Evolutionary conservation across 495 filamentous ascomycete species (phyloP).

Genomic region (Copromyces sp.): DNA sequence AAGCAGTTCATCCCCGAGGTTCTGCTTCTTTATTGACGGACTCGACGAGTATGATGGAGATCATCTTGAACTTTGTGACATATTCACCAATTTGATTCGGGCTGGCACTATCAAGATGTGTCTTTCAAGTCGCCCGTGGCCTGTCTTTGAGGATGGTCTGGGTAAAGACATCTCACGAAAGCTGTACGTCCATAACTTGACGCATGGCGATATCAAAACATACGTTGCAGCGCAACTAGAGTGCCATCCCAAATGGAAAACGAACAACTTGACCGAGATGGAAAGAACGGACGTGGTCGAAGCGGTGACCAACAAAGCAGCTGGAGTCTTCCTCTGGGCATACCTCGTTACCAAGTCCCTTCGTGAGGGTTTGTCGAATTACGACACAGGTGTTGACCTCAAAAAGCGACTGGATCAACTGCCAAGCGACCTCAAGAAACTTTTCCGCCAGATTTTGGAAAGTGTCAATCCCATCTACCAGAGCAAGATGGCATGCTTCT

Average conservation of each 20-base stretch:
- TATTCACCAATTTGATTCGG: neutral
- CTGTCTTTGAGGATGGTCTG: constrained; percentile 33
- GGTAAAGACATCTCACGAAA: neutral
- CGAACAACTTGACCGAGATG: neutral
- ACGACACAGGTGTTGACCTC: constrained; percentile 14
- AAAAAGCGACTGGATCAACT: neutral
- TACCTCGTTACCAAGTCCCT: constrained; percentile 16
- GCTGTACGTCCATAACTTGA: constrained; percentile 18
- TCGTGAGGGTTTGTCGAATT: constrained; percentile 11
- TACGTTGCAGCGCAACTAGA: constrained; percentile 17
- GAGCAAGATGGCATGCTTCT: neutral
- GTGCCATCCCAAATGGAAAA: constrained; percentile 2
- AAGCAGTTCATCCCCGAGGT: neutral
- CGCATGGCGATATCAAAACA: constrained; percentile 19
- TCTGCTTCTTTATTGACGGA: constrained; percentile 23
- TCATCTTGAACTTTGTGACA: constrained; percentile 5
- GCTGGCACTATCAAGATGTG: constrained; percentile 34
- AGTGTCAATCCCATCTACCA: neutral
- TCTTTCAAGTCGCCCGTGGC: constrained; percentile 40
- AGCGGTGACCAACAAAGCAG: constrained; percentile 21
- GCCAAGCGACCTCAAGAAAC: neutral
- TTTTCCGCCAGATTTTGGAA: neutral
- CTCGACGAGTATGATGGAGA: constrained; percentile 17
- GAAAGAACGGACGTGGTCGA: constrained; percentile 6
- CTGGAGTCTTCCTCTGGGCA: constrained; percentile 37